Evolutionary conservation across 1,284 basidiomycete species (phyloP).

Genomic region (Malassezia psittaci): DNA sequence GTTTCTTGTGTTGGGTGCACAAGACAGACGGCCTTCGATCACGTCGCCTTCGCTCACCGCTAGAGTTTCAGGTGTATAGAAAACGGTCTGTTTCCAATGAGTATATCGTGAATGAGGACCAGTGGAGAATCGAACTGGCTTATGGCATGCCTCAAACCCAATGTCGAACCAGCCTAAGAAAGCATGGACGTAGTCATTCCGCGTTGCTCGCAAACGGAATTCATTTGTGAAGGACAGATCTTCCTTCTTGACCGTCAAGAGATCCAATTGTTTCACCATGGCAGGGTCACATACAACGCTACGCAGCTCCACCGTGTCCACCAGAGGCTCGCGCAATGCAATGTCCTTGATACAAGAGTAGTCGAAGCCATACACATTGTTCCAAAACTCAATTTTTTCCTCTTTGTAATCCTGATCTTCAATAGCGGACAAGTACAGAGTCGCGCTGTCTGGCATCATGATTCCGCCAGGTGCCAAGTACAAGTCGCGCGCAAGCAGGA

Average conservation of each 20-base stretch:
- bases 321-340: constrained; percentile 86
- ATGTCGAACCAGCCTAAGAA: constrained; percentile 99
- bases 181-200: constrained; percentile 91
- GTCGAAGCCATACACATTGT: constrained; percentile 98
- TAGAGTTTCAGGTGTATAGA: constrained; percentile 43
- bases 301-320: constrained; percentile 69
- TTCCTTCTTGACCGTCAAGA: constrained; percentile 85
- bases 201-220: constrained; percentile 71
- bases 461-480: constrained; percentile 75
- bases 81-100: constrained; percentile 49
- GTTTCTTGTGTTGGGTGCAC: constrained; percentile 41
- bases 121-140: constrained; percentile 61
- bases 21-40: constrained; percentile 34
- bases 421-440: constrained; percentile 87
- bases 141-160: constrained; percentile 89
- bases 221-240: constrained; percentile 75
- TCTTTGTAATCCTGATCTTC: constrained; percentile 99
- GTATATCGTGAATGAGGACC: constrained; percentile 46
- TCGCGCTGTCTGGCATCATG: constrained; percentile 93
- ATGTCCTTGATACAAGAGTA: constrained; percentile 99
- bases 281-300: constrained; percentile 46
- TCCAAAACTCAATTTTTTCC: constrained; percentile 93
- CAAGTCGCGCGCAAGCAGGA: constrained; percentile 88
- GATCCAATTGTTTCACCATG: constrained; percentile 57
- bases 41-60: constrained; percentile 37